Evolutionary conservation across 2,329 filamentous ascomycete genomes (phyloP).

Genomic region (Metarhizium album): DNA sequence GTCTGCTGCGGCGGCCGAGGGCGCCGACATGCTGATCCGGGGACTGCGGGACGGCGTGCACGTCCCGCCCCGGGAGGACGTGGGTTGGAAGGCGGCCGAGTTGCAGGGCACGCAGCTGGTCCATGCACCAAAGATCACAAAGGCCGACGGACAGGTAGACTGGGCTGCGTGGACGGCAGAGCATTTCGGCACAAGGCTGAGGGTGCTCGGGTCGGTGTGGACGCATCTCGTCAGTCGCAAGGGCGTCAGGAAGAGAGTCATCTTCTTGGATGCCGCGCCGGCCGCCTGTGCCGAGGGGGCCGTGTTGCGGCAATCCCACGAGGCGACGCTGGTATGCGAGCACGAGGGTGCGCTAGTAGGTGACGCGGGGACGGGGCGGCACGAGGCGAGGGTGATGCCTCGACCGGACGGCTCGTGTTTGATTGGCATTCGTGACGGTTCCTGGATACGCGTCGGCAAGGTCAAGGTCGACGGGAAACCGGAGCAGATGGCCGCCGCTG

Average conservation of each 20-base stretch:
- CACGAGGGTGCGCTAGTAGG: conserved; percentile 1
- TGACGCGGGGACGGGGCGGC: not conserved
- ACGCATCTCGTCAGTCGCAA: conserved; percentile 25
- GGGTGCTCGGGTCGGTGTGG: conserved; percentile 59
- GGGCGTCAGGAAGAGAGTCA: conserved; percentile 22
- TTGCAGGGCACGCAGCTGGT: conserved; percentile 11
- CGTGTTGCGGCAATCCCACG: not conserved
- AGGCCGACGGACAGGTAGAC: conserved; percentile 51
- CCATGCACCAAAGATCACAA: conserved; percentile 64
- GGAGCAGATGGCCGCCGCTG: conserved; percentile 15
- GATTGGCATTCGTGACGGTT: not conserved
- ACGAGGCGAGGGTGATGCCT: conserved; percentile 1
- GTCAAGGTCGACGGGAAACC: conserved; percentile 24
- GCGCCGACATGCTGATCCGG: conserved; percentile 59
- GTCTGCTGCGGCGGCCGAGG: conserved; percentile 47
- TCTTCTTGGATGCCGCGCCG: conserved; percentile 25
- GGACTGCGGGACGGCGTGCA: conserved; percentile 54
- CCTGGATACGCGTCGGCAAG: conserved; percentile 17
- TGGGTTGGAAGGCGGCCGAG: conserved; percentile 13
- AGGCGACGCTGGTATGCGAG: conserved; percentile 11
- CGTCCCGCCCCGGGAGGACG: conserved; percentile 44
- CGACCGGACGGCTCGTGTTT: conserved; percentile 4
- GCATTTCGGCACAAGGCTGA: conserved; percentile 43
- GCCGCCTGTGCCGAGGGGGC: conserved; percentile 11
- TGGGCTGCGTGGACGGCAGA: conserved; percentile 43